phyloP scores from a whole-genome alignment of 1,284 basidiomycete species.

The Flammula alnicola region DNA sequence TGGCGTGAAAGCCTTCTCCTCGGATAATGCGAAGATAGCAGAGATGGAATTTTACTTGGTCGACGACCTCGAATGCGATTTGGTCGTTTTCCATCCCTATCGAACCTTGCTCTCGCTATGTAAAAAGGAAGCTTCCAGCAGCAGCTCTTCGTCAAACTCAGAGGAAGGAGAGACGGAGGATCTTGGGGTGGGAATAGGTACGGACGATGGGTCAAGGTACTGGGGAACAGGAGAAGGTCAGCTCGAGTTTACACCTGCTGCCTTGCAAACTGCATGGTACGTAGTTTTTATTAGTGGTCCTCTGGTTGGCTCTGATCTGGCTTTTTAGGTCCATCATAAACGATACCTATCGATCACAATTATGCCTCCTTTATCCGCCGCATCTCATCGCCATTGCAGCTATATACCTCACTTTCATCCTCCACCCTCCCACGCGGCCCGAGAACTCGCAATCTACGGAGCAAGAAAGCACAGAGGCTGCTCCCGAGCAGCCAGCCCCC shows the following conservation, averaged over 20 bases:
- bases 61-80: slow-evolving; percentile 94
- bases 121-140: slow-evolving; percentile 44
- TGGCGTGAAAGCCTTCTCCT: slow-evolving; percentile 76
- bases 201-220: slow-evolving; percentile 66
- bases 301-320: background rate
- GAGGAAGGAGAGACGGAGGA: slow-evolving; percentile 67
- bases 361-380: slow-evolving; percentile 91
- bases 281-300: slow-evolving; percentile 17
- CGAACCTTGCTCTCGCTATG: slow-evolving; percentile 82
- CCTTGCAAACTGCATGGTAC: slow-evolving; percentile 79
- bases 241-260: slow-evolving; percentile 68
- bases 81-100: slow-evolving; percentile 95
- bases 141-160: slow-evolving; percentile 27
- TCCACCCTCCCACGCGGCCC: slow-evolving; percentile 58
- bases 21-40: slow-evolving; percentile 90
- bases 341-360: slow-evolving; percentile 91
- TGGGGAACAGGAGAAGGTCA: slow-evolving; percentile 77
- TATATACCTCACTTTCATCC: slow-evolving; percentile 83
- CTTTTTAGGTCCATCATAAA: slow-evolving; percentile 88
- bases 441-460: slow-evolving; percentile 21
- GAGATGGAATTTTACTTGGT: slow-evolving; percentile 99
- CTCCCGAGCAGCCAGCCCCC: slow-evolving; percentile 9
- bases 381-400: slow-evolving; percentile 93
- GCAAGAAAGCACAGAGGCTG: slow-evolving; percentile 8
- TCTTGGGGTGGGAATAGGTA: slow-evolving; percentile 56